Evolutionary conservation across 2,329 filamentous ascomycete species (phyloP), one percentile per base, ranked within the genome.

Genomic region (Fonsecaea erecta): DNA sequence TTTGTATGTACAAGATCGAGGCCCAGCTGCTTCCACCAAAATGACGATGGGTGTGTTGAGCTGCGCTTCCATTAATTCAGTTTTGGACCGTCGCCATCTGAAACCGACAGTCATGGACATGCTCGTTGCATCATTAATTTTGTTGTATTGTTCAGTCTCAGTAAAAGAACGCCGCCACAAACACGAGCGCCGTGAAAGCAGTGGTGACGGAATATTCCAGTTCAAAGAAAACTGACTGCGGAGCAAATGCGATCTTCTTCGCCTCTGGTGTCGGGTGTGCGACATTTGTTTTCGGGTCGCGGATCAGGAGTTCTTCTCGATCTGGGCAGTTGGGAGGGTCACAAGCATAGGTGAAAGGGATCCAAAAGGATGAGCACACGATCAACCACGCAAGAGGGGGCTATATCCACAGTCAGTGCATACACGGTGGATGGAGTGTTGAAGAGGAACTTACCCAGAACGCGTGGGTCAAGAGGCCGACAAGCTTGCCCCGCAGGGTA

Each of bases 341-440:
- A 60, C 88, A 83, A 26, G 85, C 84, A 72, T 89, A 89, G 1
- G 79, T 78, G 52, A 89, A 79, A 0, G 87, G 87, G 0, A 81
- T 85, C 84, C 84, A 87, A 28, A 85, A 76, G 0, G 83, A 83
- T 57, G 78, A 82, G 77, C 81, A 82, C 54, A 84, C 80, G 71
- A 84, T 83, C 51, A 86, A 71, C 76, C 85, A 87, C 0, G 84
- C 83, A 51, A 87, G 71, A 0, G 86, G 86, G 5, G 85, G 85
- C 86, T 86, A 18, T 24, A 16, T 37, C 30, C 43, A 12, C 2
- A 11, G 53, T 55, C 53, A 55, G 53, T 21, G 26, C 12, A 14
- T 55, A n/a, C 8, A 37, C 1, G n/a, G 16, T 48, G 12, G 5
- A 7, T 30, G 12, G 11, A 16, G 16, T 7, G n/a, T 6, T 8